Percentiles rank a stretch among this genome's conserved stretches.
phyloP scores from a whole-genome alignment of 2,329 filamentous ascomycete genomes.

The Zymoseptoria tritici region DNA sequence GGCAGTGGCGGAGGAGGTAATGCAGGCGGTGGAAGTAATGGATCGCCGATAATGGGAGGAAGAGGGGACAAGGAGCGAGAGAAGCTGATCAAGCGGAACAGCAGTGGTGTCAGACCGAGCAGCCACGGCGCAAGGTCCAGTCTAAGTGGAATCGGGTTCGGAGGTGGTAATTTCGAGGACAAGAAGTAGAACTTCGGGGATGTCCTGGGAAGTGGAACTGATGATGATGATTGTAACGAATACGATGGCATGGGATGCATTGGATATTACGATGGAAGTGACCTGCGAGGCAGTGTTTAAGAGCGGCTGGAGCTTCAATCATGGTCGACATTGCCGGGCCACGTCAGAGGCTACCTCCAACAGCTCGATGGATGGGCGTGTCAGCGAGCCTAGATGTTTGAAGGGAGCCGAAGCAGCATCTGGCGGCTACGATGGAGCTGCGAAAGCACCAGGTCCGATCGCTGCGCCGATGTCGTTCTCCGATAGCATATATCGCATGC shows the following conservation, averaged over 20 bases:
- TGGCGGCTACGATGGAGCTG: background rate
- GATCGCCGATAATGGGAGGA: background rate
- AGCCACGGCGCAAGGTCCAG: conserved; percentile 1
- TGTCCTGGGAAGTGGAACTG: background rate
- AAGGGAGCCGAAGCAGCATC: background rate
- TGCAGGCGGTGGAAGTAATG: background rate
- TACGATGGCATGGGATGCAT: background rate
- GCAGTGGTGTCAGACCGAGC: conserved; percentile 14
- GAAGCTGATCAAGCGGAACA: conserved; percentile 22
- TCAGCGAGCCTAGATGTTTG: background rate
- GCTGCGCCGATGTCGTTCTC: too few species aligned
- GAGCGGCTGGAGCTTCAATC: background rate
- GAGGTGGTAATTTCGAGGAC: background rate
- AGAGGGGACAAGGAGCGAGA: conserved; percentile 17
- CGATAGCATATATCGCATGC: too few species aligned
- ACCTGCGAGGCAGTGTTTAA: background rate
- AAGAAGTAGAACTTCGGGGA: background rate
- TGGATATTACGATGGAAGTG: background rate
- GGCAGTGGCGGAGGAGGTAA: background rate
- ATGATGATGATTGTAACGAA: background rate
- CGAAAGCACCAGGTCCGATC: background rate
- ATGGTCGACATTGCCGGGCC: background rate
- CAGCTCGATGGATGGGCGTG: background rate
- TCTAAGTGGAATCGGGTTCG: background rate
- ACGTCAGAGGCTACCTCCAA: background rate